phyloP scores from a whole-genome alignment of 257 asterid genomes.

The Ilex aquifolium region DNA sequence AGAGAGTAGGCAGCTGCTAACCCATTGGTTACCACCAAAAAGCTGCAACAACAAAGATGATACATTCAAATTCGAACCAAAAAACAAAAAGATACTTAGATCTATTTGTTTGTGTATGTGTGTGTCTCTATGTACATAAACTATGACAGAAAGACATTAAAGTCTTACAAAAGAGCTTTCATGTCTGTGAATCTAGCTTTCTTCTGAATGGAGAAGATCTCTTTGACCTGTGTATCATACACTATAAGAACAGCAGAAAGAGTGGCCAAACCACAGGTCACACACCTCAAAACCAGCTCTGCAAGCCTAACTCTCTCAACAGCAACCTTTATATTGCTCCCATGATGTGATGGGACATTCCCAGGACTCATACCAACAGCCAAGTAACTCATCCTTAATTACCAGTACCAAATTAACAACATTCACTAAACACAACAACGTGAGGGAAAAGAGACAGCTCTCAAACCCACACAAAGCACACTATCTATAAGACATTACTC shows the following conservation, averaged over 20 bases:
- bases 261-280: slow-evolving; percentile 59
- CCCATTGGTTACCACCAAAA: slow-evolving; percentile 74
- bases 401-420: not conserved
- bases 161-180: slow-evolving; percentile 87
- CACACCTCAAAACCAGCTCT: slow-evolving; percentile 63
- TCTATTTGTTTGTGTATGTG: not conserved
- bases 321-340: slow-evolving; percentile 62
- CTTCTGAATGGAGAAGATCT: slow-evolving; percentile 70
- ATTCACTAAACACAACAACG: not conserved
- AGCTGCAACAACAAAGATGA: slow-evolving; percentile 33
- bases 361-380: slow-evolving; percentile 99
- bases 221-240: slow-evolving; percentile 76
- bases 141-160: no score
- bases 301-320: slow-evolving; percentile 68
- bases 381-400: slow-evolving; percentile 64
- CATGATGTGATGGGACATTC: slow-evolving; percentile 74
- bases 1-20: slow-evolving; percentile 86
- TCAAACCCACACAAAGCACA: not conserved
- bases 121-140: no score
- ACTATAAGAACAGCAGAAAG: slow-evolving; percentile 70
- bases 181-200: slow-evolving; percentile 86
- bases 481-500: not conserved
- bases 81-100: not conserved
- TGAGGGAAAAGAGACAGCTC: not conserved
- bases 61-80: not conserved